Evolutionary conservation across 257 asterid species (phyloP), one percentile per base, ranked within the genome.

Genomic region (Solanum paucissectum): DNA sequence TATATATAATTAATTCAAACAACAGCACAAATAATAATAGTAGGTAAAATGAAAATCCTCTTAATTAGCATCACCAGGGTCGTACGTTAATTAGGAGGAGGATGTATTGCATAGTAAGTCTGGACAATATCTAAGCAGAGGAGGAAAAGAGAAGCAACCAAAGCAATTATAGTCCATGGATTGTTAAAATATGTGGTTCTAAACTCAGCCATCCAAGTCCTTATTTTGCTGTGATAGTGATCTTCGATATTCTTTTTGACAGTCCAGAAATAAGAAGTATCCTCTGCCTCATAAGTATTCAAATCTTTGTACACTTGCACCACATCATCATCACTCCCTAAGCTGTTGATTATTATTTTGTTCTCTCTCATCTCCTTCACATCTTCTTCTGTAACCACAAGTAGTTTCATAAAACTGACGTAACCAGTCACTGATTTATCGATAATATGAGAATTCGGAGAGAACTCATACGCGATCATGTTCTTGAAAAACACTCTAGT

Each of bases 121-220:
- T 86, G 88, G 44, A 7, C 4, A 49, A 86, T 66, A 14, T 60
- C 33, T 3, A 52, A 46, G 58, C 14, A 21, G 4, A 86, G 34
- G 33, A 86, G 1, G 34, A 21, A 37, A 68, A 73, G 9, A 32
- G 74, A 10, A 14, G n/a, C 84, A 25, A 21, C 21, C 14, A 86
- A 73, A 33, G 88, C 84, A 73, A 73, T n/a, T 27, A 33, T 52
- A 49, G 55, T 0, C 89, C 89, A 79, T 3, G 89, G 89, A 81
- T 38, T 79, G n/a, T 13, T 32, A 44, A 87, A 87, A 13, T 87
- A 64, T 4, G 27, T 62, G 23, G 1, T 46, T 13, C 8, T 25
- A 18, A 87, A 81, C 21, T 79, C 55, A 42, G 89, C 86, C 6
- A 79, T 34, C 89, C 89, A 87, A 20, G 34, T 87, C 81, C 9